Evolutionary conservation across 768 basidiomycete genomes (phyloP).

Genomic region (Tricholoma bakamatsutake): DNA sequence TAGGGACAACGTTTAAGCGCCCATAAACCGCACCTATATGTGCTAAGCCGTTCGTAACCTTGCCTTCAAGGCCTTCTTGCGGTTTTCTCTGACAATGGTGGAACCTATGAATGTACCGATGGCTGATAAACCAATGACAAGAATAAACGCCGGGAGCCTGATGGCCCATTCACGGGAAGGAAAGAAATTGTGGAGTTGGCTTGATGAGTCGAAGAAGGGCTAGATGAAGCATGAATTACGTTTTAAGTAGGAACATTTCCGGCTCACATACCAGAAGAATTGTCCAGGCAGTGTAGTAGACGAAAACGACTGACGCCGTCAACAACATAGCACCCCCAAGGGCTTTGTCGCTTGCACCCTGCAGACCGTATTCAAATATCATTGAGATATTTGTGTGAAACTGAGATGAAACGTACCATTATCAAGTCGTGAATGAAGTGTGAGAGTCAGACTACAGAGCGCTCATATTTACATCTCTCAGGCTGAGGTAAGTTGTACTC

Average conservation of each 20-base stretch:
- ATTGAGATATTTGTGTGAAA: background rate
- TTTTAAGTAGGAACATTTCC: conserved; percentile 2
- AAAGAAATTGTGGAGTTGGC: conserved; percentile 72
- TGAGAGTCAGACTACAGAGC: too few species aligned
- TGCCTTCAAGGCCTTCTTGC: conserved; percentile 60
- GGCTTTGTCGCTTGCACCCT: conserved; percentile 79
- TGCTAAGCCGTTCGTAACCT: conserved; percentile 51
- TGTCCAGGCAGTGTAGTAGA: conserved; percentile 92
- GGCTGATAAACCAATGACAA: conserved; percentile 73
- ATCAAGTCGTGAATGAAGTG: background rate
- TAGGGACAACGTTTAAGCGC: background rate
- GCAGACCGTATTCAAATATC: background rate
- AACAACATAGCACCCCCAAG: conserved; percentile 79
- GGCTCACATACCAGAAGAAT: conserved; percentile 64
- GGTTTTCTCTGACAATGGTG: conserved; percentile 71
- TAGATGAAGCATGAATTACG: conserved; percentile 18
- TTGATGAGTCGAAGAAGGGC: conserved; percentile 80
- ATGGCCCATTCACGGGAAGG: conserved; percentile 92
- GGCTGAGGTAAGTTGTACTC: too few species aligned
- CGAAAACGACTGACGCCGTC: conserved; percentile 68
- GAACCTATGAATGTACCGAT: conserved; percentile 78
- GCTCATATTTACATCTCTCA: background rate
- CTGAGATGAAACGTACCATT: background rate
- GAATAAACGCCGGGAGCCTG: conserved; percentile 75
- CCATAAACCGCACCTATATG: background rate